Percentiles rank a stretch among this genome's conserved stretches.
phyloP scores from a whole-genome alignment of 164 flowering plant species.

The Sedum album region DNA sequence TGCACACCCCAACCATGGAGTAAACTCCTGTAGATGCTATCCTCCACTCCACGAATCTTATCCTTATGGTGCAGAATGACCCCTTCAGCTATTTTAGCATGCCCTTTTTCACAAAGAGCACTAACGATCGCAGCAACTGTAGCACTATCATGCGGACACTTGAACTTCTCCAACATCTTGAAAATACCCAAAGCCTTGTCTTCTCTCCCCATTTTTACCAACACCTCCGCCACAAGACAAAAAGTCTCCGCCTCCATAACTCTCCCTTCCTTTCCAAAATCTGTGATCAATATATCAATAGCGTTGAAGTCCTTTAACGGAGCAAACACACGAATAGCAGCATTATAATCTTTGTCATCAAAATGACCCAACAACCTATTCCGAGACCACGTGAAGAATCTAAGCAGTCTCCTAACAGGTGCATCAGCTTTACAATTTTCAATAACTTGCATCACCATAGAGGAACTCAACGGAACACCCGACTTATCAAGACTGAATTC shows the following conservation, averaged over 20 bases:
- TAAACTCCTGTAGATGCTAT: conserved; percentile 38
- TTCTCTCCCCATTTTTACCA: conserved; percentile 54
- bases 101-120: conserved; percentile 65
- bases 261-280: conserved; percentile 40
- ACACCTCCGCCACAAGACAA: conserved; percentile 42
- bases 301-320: conserved; percentile 48
- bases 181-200: conserved; percentile 68
- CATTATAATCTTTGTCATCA: conserved; percentile 43
- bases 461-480: conserved; percentile 24
- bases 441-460: conserved; percentile 37
- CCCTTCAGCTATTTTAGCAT: conserved; percentile 61
- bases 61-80: conserved; percentile 50
- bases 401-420: conserved; percentile 51
- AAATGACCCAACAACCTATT: conserved; percentile 22
- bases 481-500: conserved; percentile 40
- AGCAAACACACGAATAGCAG: conserved; percentile 41
- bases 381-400: conserved; percentile 67
- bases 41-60: conserved; percentile 34
- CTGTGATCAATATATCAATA: conserved; percentile 44
- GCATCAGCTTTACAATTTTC: conserved; percentile 46
- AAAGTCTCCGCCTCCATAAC: conserved; percentile 47
- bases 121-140: conserved; percentile 44
- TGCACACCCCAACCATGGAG: conserved; percentile 57
- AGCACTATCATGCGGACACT: conserved; percentile 36
- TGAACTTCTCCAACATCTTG: conserved; percentile 59